Percentiles rank a stretch among this genome's conserved stretches.
Conservation (phyloP, 2,329 filamentous ascomycete genomes). For the Trichothecium roseum region DNA sequence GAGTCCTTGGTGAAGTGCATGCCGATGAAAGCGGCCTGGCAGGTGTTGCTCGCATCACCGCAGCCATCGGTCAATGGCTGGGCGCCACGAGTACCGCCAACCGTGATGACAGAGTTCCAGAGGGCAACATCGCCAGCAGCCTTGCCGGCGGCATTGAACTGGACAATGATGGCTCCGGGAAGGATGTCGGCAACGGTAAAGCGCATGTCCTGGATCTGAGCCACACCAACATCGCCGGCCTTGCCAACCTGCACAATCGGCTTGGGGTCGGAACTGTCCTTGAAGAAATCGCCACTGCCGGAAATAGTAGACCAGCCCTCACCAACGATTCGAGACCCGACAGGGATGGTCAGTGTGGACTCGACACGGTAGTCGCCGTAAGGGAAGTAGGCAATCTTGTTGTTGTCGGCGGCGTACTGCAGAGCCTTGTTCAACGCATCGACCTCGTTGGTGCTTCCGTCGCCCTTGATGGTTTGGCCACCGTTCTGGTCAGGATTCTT, state of each 20-base stretch:
- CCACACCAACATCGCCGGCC: conserved; percentile 34
- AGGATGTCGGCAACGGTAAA: conserved; percentile 38
- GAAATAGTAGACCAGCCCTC: conserved; percentile 43
- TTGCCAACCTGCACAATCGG: conserved; percentile 41
- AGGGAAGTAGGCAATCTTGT: conserved; percentile 18
- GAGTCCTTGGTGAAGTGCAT: conserved; percentile 36
- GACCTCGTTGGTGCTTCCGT: conserved; percentile 26
- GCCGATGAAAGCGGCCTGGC: conserved; percentile 36
- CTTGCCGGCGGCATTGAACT: conserved; percentile 44
- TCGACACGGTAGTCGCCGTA: conserved; percentile 17
- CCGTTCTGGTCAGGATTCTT: conserved; percentile 25
- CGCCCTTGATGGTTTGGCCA: conserved; percentile 20
- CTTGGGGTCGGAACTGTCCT: conserved; percentile 35
- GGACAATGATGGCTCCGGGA: conserved; percentile 26
- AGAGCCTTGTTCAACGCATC: conserved; percentile 27
- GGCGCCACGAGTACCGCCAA: conserved; percentile 30
- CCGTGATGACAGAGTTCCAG: conserved; percentile 33
- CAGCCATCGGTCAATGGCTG: conserved; percentile 27
- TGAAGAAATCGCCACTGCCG: conserved; percentile 28
- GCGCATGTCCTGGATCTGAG: conserved; percentile 40
- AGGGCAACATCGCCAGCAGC: conserved; percentile 46
- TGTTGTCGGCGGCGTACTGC: conserved; percentile 21
- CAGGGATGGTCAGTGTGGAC: conserved; percentile 14
- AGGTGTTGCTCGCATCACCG: conserved; percentile 17
- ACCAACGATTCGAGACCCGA: conserved; percentile 40